A percentile compares a stretch with the other conserved stretches of the same genome.
phyloP scores from a whole-genome alignment of 805 yeast genomes.

The Lipomyces lipofer region DNA sequence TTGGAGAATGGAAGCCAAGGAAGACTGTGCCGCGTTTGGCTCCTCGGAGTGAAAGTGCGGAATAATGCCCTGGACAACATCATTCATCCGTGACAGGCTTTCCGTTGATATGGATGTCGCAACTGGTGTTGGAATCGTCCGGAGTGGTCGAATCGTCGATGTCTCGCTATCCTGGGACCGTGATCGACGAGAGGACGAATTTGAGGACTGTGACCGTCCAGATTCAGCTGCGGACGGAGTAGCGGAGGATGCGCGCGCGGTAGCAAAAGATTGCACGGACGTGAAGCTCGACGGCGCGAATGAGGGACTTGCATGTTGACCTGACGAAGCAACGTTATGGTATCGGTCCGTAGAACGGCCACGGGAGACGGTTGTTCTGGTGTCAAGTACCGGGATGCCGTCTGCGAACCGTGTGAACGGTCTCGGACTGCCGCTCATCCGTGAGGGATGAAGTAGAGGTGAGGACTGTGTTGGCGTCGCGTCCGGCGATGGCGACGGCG shows the following conservation, averaged over 20 bases:
- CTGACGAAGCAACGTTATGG: not conserved
- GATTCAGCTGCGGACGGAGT: slow-evolving; percentile 4
- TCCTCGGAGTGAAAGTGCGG: slow-evolving; percentile 23
- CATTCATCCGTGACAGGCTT: slow-evolving; percentile 16
- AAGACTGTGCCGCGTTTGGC: slow-evolving; percentile 18
- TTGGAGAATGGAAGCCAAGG: slow-evolving; percentile 18
- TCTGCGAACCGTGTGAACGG: slow-evolving; percentile 20
- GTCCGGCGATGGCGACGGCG: slow-evolving; percentile 2
- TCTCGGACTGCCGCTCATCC: slow-evolving; percentile 3
- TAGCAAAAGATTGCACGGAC: slow-evolving; percentile 27
- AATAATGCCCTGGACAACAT: slow-evolving; percentile 6
- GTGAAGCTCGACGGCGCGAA: slow-evolving; percentile 30
- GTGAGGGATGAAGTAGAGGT: not conserved
- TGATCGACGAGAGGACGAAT: slow-evolving; percentile 1
- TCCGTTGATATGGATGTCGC: slow-evolving; percentile 23
- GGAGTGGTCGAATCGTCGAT: slow-evolving; percentile 21
- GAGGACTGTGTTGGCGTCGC: slow-evolving; percentile 11
- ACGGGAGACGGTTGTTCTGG: slow-evolving; percentile 13
- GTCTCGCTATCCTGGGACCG: slow-evolving; percentile 16
- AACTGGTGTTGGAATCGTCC: slow-evolving; percentile 33
- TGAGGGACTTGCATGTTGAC: slow-evolving; percentile 3
- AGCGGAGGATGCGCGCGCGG: slow-evolving; percentile 25
- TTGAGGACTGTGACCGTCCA: not conserved
- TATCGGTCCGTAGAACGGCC: slow-evolving; percentile 17
- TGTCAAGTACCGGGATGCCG: not conserved